phyloP scores from a whole-genome alignment of 2,329 filamentous ascomycete genomes.

The Sclerotinia spermophila region DNA sequence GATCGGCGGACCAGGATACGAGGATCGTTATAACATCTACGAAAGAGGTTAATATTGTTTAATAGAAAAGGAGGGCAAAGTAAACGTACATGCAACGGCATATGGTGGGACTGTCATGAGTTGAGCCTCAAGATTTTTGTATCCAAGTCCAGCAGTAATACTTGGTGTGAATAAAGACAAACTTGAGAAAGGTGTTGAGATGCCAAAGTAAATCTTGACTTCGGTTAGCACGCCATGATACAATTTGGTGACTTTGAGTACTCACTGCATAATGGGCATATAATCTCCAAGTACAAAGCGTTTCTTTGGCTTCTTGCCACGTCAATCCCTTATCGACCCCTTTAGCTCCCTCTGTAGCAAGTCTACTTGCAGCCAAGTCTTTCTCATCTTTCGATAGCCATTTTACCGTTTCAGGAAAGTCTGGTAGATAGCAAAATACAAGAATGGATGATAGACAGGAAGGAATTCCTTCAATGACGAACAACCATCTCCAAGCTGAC shows the following conservation, averaged over 20 bases:
- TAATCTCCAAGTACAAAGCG: constrained; percentile 48
- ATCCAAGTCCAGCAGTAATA: constrained; percentile 57
- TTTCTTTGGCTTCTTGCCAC: constrained; percentile 46
- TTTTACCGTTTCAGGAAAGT: constrained; percentile 46
- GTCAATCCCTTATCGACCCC: constrained; percentile 43
- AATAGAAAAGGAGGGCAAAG: not conserved
- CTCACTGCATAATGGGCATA: constrained; percentile 51
- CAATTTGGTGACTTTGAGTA: not conserved
- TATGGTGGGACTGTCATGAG: constrained; percentile 66
- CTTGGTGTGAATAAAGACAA: constrained; percentile 60
- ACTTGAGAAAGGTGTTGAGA: constrained; percentile 54
- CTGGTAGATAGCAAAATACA: constrained; percentile 46
- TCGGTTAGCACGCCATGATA: not conserved
- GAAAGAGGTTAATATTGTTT: not conserved
- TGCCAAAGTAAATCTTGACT: constrained; percentile 47
- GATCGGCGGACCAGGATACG: constrained; percentile 59
- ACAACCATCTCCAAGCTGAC: constrained; percentile 35
- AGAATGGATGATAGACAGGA: constrained; percentile 47
- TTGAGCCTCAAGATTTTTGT: constrained; percentile 56
- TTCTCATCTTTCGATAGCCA: constrained; percentile 47
- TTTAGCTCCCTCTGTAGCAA: constrained; percentile 43
- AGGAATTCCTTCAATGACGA: constrained; percentile 35
- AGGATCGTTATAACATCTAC: constrained; percentile 44
- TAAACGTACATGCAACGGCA: constrained; percentile 50
- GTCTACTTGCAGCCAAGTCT: constrained; percentile 40